Percentiles rank a stretch among this genome's conserved stretches.
Evolutionary conservation across 2,329 filamentous ascomycete species (phyloP).

Genomic region (Aspergillus brunneoviolaceus): DNA sequence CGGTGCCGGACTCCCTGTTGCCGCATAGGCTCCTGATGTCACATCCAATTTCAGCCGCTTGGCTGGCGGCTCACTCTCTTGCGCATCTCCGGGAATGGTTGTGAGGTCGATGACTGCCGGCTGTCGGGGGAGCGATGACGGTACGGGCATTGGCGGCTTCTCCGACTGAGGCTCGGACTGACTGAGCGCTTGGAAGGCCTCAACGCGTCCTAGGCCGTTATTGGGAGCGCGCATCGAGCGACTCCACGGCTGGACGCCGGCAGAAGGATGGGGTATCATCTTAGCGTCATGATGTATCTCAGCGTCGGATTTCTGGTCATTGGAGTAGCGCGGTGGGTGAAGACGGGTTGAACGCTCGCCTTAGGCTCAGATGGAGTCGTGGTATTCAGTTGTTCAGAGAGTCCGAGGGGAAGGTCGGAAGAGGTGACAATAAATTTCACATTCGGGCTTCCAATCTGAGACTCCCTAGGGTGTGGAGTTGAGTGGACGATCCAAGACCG

Average conservation of each 20-base stretch:
- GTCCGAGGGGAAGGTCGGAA: neutral
- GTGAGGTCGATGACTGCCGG: constrained; percentile 41
- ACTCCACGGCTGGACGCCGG: constrained; percentile 41
- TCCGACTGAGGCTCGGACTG: constrained; percentile 26
- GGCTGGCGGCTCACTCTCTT: constrained; percentile 36
- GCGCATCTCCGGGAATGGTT: constrained; percentile 27
- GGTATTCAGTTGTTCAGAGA: neutral
- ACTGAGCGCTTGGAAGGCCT: constrained; percentile 25
- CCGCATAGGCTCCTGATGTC: constrained; percentile 20
- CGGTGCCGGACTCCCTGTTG: constrained; percentile 23
- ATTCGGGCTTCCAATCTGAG: neutral
- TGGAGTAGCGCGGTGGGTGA: constrained; percentile 10
- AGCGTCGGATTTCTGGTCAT: constrained; percentile 26
- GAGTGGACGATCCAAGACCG: neutral
- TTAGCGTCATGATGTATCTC: constrained; percentile 39
- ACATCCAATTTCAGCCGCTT: constrained; percentile 40
- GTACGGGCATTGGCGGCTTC: constrained; percentile 26
- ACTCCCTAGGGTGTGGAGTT: neutral
- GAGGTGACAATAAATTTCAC: neutral
- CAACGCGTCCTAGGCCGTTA: constrained; percentile 29
- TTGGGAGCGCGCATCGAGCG: constrained; percentile 34
- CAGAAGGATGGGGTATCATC: constrained; percentile 45
- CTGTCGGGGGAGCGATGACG: constrained; percentile 27
- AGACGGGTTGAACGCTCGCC: neutral
- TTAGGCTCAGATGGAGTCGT: neutral